Evolutionary conservation across 495 filamentous ascomycete species (phyloP), one percentile per base, ranked within the genome.

Genomic region (Aspergillus ellipticus): DNA sequence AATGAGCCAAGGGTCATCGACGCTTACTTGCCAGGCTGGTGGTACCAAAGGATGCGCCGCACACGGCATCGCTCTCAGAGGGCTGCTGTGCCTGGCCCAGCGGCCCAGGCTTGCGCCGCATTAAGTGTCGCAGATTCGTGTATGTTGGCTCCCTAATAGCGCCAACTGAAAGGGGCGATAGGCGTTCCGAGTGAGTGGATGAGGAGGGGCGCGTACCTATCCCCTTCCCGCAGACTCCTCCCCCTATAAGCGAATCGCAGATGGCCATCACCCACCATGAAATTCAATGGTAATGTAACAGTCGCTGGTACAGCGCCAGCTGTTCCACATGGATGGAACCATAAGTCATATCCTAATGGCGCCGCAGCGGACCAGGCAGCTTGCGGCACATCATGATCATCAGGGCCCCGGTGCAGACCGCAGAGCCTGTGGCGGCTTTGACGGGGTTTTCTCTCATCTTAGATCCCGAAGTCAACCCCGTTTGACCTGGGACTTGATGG

Each of bases 181-280:
- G 35, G 35, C 35, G 35, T n/a, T n/a, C 35, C 35, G 35, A 39
- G 35, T 13, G 35, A 15, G 35, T 39, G 35, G 35, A 15, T n/a
- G 35, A 0, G 57, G 22, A n/a, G 28, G 15, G 46, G 20, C 17
- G 20, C 24, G 17, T 50, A 50, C 33, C 49, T 52, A 17, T 52
- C 37, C 49, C 35, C 39, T 52, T 11, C 49, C 49, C 16, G 49
- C 49, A 41, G 42, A 41, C 17, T 51, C n/a, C 35, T 35, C 24
- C 7, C 35, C n/a, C 35, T 39, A 39, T 39, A 39, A 39, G 35
- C 35, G 35, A 39, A 39, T 39, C 35, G 35, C n/a, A n/a, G 35
- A 4, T 39, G 35, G 10, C 35, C 35, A n/a, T 39, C 35, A 39
- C 35, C 35, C 35, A 39, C 35, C 35, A 39, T 39, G 35, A 5